Evolutionary conservation across 192 early-diverging fungal species (phyloP).

Genomic region (Neocallimastix lanati): DNA sequence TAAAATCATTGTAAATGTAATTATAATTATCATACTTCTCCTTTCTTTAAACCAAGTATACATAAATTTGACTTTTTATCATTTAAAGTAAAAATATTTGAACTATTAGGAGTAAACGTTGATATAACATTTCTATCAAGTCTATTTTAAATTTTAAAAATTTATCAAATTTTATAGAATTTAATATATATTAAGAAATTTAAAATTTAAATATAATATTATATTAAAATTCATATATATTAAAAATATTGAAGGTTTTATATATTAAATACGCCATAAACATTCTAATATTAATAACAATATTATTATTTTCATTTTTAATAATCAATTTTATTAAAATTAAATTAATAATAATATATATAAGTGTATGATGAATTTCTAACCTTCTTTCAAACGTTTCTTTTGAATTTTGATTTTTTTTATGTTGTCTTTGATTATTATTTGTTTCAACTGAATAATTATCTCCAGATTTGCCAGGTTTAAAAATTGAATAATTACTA

Average conservation of each 20-base stretch:
- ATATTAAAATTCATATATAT: no score
- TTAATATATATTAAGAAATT: neutral
- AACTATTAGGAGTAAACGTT: neutral
- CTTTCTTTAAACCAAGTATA: neutral
- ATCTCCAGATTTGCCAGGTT: neutral
- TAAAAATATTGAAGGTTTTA: no score
- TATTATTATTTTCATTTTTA: no score
- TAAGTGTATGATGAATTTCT: no score
- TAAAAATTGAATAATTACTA: neutral
- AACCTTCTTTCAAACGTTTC: neutral
- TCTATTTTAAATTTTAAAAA: neutral
- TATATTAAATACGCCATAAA: no score
- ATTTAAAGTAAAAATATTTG: neutral
- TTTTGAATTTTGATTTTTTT: neutral
- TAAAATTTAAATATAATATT: no score
- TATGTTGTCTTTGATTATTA: neutral
- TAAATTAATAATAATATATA: no score
- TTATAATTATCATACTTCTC: neutral
- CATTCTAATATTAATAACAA: no score
- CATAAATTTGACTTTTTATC: neutral
- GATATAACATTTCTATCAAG: neutral
- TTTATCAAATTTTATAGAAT: neutral
- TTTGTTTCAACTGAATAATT: neutral
- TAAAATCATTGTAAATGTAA: no score
- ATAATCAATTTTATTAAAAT: no score